Evolutionary conservation across 106 monocot genomes (phyloP), one percentile per base, ranked within the genome.

Genomic region (Dactylorhiza incarnata): DNA sequence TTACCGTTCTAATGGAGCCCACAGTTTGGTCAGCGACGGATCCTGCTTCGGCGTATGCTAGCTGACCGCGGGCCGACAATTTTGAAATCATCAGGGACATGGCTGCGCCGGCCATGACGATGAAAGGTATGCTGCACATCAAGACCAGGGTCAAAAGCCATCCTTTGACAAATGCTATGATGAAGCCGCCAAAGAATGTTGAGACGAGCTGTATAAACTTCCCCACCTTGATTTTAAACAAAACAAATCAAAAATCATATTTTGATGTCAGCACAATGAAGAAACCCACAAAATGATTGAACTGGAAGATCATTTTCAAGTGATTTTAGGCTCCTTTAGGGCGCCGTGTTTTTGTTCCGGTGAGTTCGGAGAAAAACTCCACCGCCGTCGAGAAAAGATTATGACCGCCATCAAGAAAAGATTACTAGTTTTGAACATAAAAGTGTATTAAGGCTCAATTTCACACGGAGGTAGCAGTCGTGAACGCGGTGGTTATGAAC

Each of bases 1-100:
- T 81, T 76, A 94, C 94, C 51, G 94, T 94, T 83, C 94, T 88
- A 37, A 94, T 94, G 15, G 94, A 85, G 10, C 94, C 85, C 47
- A 89, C 78, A 1, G 86, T 94, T 75, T 94, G 89, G 53, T 91
- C 94, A 17, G 89, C 94, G 3, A 91, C 74, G 26, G 78, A 84
- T 45, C 84, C 88, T 8, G 94, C 91, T 56, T 89, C 85, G 4
- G 83, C 77, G 69, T 91, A 94, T 47, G 86, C 91, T 16, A 69
- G 26, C 76, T 89, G 87, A 4, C 80, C 86, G 20, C 80, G 82
- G 23, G 50, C 75, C 12, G 94, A 65, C 22, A 89, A 6, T 22
- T 80, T 91, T 20, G 86, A 9, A 5, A 91, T 71, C 4, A 78
- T 46, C 49, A 81, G 56, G 11, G 91, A 79, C 81, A 89, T 73